These are phyloP conservation scores for Arabis hirsuta DNA, from an alignment of 345 rosid genomes.

Conservation along the genomic window DNA sequence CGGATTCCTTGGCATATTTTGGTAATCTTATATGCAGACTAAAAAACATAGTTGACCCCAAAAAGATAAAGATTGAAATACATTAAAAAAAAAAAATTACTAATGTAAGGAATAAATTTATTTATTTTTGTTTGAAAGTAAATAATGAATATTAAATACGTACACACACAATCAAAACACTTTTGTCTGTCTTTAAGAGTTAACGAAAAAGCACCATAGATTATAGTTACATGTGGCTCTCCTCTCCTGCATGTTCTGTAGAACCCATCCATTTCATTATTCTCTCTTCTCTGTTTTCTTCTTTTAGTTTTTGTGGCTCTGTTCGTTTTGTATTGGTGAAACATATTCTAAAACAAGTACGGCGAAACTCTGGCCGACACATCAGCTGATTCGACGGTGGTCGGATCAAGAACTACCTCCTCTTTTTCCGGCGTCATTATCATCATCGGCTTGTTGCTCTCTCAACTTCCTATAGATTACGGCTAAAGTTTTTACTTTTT, in stretches of 20 bases:
- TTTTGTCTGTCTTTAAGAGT: constrained; percentile 19
- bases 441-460: constrained; percentile 43
- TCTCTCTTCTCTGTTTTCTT: background rate
- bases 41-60: background rate
- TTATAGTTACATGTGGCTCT: constrained; percentile 38
- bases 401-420: constrained; percentile 52
- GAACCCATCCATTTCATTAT: constrained; percentile 20
- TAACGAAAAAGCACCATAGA: constrained; percentile 10
- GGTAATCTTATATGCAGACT: background rate
- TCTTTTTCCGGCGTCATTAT: constrained; percentile 47
- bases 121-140: background rate
- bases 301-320: constrained; percentile 16
- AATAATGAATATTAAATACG: constrained; percentile 9
- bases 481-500: constrained; percentile 52
- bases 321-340: constrained; percentile 40
- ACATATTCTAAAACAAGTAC: constrained; percentile 22
- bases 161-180: background rate
- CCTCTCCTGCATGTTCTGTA: constrained; percentile 32
- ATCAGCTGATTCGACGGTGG: constrained; percentile 43
- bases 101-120: background rate
- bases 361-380: constrained; percentile 78
- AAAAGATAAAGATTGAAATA: background rate
- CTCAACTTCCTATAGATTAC: constrained; percentile 77
- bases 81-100: background rate
- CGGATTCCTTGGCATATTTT: constrained; percentile 14